Evolutionary conservation across 306 rosid genomes (phyloP), one percentile per base, ranked within the genome.

Genomic region (Quercus glauca): DNA sequence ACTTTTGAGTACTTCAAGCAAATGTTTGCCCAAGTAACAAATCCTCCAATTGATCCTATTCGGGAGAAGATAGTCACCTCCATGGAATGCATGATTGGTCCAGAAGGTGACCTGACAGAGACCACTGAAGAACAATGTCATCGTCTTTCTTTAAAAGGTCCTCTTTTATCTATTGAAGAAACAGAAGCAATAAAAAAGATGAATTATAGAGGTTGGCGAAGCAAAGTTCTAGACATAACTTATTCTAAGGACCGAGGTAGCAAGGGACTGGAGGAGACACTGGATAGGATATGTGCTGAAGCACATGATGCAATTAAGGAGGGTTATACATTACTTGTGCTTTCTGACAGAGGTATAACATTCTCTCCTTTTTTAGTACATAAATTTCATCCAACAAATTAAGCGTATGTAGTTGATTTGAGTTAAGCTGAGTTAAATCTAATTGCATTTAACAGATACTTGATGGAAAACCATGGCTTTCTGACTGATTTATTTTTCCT

Each of bases 1-100:
- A 89, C 97, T 55, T 96, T 96, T 37, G 96, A 96, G 88, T 96
- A 96, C 83, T 93, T 96, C 88, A 96, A 96, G 89, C 98, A 96
- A 84, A 89, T 96, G 98, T 96, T 96, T 75, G 99, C 99, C 76
- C 99, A 96, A 83, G 99, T 96, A 49, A 96, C 99, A 72, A 96
- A 96, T 85, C 99, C 99, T 72, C 99, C 99, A 13, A 96, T 96
- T 55, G 99, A 96, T 81, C 97, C 99, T 75, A 96, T 96, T 31
- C 85, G 99, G 76, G 98, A 96, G 91, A 90, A 93, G 90, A 91
- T 96, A 55, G 99, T 96, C 82, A 96, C 99, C 78, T 93, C 98
- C 55, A 96, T 83, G 97, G 88, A 86, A 83, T 96, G 99, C 73
- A 96, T 96, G 97, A 87, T 96, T 83, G 99, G 99, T 85, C 99